phyloP scores from a whole-genome alignment of 108 stramenopile species.

The Nannochloropsis oceanica region DNA sequence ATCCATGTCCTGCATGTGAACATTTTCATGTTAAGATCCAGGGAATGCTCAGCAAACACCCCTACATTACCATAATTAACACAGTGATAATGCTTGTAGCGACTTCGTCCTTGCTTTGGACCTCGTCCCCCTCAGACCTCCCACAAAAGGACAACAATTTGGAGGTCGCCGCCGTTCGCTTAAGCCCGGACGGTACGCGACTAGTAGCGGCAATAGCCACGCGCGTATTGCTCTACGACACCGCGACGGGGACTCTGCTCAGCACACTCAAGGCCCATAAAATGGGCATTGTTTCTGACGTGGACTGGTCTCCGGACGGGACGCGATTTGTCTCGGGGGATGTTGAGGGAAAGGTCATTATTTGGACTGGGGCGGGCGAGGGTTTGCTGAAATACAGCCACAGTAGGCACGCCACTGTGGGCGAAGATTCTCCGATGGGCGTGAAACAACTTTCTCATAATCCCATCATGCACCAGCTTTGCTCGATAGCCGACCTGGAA shows the following conservation, averaged over 20 bases:
- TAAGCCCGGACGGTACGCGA: neutral
- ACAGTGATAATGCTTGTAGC: no score
- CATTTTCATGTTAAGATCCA: no score
- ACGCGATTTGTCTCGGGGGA: neutral
- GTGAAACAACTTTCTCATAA: neutral
- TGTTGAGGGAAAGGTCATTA: neutral
- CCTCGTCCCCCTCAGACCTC: no score
- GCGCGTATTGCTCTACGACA: neutral
- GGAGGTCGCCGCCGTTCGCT: neutral
- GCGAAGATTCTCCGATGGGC: neutral
- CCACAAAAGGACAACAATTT: no score
- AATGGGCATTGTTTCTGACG: neutral
- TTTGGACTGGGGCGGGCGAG: neutral
- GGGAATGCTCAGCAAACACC: no score
- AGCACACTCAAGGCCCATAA: neutral
- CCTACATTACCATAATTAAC: no score
- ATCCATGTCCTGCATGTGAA: no score
- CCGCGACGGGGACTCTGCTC: neutral
- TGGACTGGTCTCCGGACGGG: neutral
- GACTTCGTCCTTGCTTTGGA: no score
- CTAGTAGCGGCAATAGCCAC: neutral
- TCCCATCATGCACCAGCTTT: neutral
- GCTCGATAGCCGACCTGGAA: neutral
- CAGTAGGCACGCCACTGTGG: neutral
- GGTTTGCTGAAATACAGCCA: conserved; percentile 3